Base-by-base conservation (phyloP, 441 rosid genomes). In the Melastoma candidum region DNA sequence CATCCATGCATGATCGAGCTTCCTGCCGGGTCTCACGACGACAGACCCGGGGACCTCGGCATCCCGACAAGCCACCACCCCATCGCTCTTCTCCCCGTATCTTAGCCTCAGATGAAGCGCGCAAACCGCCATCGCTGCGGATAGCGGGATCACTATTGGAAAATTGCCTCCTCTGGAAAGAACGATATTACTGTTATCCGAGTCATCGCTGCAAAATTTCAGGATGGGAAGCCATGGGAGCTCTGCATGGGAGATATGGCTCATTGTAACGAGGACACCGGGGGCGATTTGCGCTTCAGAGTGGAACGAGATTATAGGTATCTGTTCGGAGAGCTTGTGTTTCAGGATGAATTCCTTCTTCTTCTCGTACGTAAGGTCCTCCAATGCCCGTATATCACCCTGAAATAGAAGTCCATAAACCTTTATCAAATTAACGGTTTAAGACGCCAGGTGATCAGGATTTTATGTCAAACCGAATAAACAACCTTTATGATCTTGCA, bases 21-120 rank as follows among this genome's bases (percentile, higher is more conserved):
- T 84, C 64, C 26, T 61, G 54, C 74, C 60, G 1, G 83, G 75
- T 59, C 75, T 74, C 27, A 84, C 78, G 5, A 77, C 74, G 1
- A 75, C 74, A 0, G 92, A 84, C 25, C 84, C 84, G 0, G 92
- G 87, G 68, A 81, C 85, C 63, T 77, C 82, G 8, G 85, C 85
- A 26, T 84, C 87, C 0, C 87, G 59, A 49, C 87, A 71, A 0
- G 85, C 75, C 29, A 84, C 87, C 22, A 81, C 39, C 11, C 87
- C 85, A 5, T 81, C 78, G 17, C 92, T 84, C 72, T 77, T 79
- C 74, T 84, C 84, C 6, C 87, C 82, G 43, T 79, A 84, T 65
- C 87, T 58, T 26, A 84, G 73, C 70, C 71, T 80, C 64, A 84
- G 61, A 69, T 81, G 92, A 29, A 84, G 78, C 24, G 92, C 87